Percentiles rank a stretch among this genome's conserved stretches.
phyloP scores from a whole-genome alignment of 2,329 filamentous ascomycete genomes.

The Ceratocystis lukuohia region DNA sequence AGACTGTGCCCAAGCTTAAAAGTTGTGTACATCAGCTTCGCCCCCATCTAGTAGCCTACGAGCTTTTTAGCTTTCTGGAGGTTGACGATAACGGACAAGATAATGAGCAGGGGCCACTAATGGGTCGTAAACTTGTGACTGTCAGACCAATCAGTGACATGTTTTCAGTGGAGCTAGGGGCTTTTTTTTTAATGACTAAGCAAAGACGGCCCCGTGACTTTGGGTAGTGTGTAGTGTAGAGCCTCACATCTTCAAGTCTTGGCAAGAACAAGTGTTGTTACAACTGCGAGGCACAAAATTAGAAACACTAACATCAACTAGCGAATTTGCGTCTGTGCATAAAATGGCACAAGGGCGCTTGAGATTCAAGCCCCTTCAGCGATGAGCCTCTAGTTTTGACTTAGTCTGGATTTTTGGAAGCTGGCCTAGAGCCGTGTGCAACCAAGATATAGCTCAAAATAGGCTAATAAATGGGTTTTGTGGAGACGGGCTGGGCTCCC shows the following conservation, averaged over 20 bases:
- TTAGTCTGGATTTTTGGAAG: too few relatives aligned
- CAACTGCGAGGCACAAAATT: neutral
- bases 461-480: neutral
- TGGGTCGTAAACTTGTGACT: neutral
- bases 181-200: neutral
- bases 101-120: neutral
- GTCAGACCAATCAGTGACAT: neutral
- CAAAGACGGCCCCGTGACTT: neutral
- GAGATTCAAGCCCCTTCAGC: neutral
- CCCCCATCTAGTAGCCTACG: neutral
- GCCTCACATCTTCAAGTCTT: neutral
- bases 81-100: conserved; percentile 7
- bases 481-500: neutral
- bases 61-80: neutral
- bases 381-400: neutral
- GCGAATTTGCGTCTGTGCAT: neutral
- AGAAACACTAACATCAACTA: neutral
- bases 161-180: neutral
- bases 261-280: neutral
- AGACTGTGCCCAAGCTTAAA: neutral
- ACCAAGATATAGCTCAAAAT: conserved; percentile 4
- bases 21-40: neutral
- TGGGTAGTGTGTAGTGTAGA: neutral
- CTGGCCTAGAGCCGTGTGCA: neutral
- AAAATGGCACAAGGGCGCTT: neutral